Conservation (phyloP, 768 basidiomycete genomes). For the Phylloporus arenicola region DNA sequence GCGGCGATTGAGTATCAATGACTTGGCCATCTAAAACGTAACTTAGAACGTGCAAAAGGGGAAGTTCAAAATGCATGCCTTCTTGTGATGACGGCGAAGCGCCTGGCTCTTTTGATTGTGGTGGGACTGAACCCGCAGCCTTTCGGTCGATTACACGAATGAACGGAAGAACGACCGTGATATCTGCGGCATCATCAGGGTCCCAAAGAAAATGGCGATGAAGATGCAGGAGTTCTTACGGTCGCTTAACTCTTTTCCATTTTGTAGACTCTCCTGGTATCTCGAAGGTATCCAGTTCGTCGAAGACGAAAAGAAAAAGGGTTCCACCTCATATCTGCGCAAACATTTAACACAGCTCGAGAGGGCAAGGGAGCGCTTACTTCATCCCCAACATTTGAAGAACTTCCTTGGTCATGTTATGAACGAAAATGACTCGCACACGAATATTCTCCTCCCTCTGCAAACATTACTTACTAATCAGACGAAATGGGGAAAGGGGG, state of each 20-base stretch:
- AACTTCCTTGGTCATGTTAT: constrained; percentile 45
- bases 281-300: constrained; percentile 65
- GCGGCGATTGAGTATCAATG: constrained; percentile 51
- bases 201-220: background rate
- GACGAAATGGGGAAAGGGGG: background rate
- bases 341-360: background rate
- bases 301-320: constrained; percentile 61
- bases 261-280: constrained; percentile 51
- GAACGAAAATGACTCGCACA: constrained; percentile 46
- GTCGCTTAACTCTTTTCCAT: constrained; percentile 39
- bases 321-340: constrained; percentile 48
- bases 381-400: constrained; percentile 53
- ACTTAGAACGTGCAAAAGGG: background rate
- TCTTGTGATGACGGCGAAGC: background rate
- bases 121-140: background rate
- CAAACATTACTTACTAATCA: background rate
- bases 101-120: background rate
- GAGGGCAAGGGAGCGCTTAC: constrained; percentile 27
- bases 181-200: constrained; percentile 34
- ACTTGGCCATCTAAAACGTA: constrained; percentile 17
- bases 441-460: constrained; percentile 35
- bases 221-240: constrained; percentile 40
- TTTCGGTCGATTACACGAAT: constrained; percentile 33
- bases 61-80: constrained; percentile 1
- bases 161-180: constrained; percentile 52